Percentiles rank a stretch among this genome's conserved stretches.
phyloP scores from a whole-genome alignment of 2,329 filamentous ascomycete genomes.

The Cercospora canescens region DNA sequence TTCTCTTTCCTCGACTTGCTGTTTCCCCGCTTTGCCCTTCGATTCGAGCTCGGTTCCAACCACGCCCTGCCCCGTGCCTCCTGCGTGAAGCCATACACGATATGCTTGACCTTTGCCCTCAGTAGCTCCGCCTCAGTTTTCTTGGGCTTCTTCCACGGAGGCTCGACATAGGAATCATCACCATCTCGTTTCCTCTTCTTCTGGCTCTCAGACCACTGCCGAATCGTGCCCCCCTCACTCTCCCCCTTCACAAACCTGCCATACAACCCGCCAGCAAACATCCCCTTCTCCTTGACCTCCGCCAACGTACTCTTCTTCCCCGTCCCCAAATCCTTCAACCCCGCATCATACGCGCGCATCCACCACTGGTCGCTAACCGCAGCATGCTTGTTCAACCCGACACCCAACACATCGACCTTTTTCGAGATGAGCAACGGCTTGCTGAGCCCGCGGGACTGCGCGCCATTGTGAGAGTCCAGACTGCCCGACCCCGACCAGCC shows the following conservation, averaged over 20 bases:
- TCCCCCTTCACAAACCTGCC: constrained; percentile 83
- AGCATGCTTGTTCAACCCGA: constrained; percentile 72
- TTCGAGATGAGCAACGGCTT: constrained; percentile 81
- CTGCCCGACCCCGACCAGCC: constrained; percentile 90
- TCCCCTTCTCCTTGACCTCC: constrained; percentile 49
- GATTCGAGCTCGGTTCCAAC: no score
- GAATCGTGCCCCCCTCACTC: constrained; percentile 69
- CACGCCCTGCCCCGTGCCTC: constrained; percentile 12
- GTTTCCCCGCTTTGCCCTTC: no score
- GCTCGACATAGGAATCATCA: constrained; percentile 3
- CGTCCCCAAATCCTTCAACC: constrained; percentile 70
- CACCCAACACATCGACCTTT: constrained; percentile 76
- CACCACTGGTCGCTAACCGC: constrained; percentile 85
- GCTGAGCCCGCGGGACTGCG: constrained; percentile 65
- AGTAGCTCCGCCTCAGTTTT: background rate
- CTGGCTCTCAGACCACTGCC: constrained; percentile 16
- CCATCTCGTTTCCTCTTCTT: constrained; percentile 18
- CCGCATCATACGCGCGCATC: constrained; percentile 91
- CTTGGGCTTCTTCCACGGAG: constrained; percentile 22
- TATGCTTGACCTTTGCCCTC: constrained; percentile 9
- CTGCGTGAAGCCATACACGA: constrained; percentile 5
- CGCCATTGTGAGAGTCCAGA: constrained; percentile 66
- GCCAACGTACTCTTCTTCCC: constrained; percentile 60
- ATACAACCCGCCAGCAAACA: constrained; percentile 64
- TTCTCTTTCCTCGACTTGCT: no score